These are phyloP conservation scores for Strigomonas galati DNA, from an alignment of 208 protist species.

Conservation along the genomic window DNA sequence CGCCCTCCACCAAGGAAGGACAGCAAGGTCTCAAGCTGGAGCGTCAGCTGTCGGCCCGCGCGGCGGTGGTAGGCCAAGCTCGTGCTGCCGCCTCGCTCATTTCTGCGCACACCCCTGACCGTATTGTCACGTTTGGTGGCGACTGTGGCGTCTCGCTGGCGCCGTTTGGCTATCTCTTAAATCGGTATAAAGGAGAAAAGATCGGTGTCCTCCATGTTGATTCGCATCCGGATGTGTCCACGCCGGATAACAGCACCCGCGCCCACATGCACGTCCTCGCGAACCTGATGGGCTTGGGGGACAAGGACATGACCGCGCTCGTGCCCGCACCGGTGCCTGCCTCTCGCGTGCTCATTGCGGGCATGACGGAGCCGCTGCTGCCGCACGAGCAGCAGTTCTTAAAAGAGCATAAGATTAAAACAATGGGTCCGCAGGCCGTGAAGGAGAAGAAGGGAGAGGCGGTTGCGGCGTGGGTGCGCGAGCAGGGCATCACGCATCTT, in stretches of 20 bases:
- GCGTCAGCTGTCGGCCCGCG: slow-evolving; percentile 86
- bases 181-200: slow-evolving; percentile 88
- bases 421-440: too few species aligned
- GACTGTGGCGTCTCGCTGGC: slow-evolving; percentile 76
- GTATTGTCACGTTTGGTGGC: slow-evolving; percentile 72
- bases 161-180: slow-evolving; percentile 79
- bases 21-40: slow-evolving; percentile 94
- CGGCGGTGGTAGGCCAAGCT: slow-evolving; percentile 67
- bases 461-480: too few species aligned
- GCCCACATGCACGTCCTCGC: slow-evolving; percentile 85
- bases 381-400: too few species aligned
- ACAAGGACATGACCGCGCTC: slow-evolving; percentile 46
- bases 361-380: slow-evolving; percentile 35
- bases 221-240: slow-evolving; percentile 58
- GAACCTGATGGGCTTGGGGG: slow-evolving; percentile 56
- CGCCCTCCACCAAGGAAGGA: slow-evolving; percentile 58
- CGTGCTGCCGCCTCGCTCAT: slow-evolving; percentile 58
- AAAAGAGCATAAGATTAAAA: too few species aligned
- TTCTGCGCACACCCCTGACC: slow-evolving; percentile 69
- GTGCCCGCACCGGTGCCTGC: too few species aligned
- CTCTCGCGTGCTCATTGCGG: too few species aligned
- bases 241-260: slow-evolving; percentile 80
- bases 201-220: slow-evolving; percentile 79
- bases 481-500: too few species aligned
- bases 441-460: too few species aligned